A percentile compares a stretch with the other conserved stretches of the same genome.
phyloP scores from a whole-genome alignment of 768 basidiomycete species.

The Crassisporium funariophilum region DNA sequence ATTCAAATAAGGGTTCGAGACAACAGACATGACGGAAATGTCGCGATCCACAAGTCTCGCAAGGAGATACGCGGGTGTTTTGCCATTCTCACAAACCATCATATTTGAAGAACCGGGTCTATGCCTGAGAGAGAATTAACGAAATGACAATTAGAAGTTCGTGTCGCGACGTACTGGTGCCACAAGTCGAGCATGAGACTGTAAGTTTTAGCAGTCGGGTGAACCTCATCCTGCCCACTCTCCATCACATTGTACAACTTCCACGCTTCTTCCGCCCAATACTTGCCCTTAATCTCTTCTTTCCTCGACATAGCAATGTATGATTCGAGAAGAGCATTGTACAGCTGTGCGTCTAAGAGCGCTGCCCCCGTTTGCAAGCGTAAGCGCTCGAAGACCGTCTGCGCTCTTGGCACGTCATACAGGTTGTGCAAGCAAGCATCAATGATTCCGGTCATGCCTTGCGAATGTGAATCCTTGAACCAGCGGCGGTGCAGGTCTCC shows the following conservation, averaged over 20 bases:
- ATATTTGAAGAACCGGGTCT: constrained; percentile 1
- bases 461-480: constrained; percentile 65
- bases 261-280: constrained; percentile 69
- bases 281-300: constrained; percentile 41
- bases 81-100: background rate
- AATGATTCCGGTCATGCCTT: constrained; percentile 76
- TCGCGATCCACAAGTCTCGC: constrained; percentile 47
- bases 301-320: constrained; percentile 62
- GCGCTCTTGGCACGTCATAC: constrained; percentile 78
- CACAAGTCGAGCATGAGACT: constrained; percentile 67
- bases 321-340: constrained; percentile 69
- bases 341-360: constrained; percentile 48
- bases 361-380: constrained; percentile 36
- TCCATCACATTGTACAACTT: constrained; percentile 63
- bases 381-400: constrained; percentile 68
- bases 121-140: constrained; percentile 6
- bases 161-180: constrained; percentile 44
- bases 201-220: constrained; percentile 62
- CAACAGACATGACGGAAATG: constrained; percentile 51
- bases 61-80: constrained; percentile 39
- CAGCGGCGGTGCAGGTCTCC: constrained; percentile 43
- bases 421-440: constrained; percentile 79
- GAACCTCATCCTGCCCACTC: constrained; percentile 42
- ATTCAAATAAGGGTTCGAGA: constrained; percentile 58
- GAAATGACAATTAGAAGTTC: constrained; percentile 1